Percentiles rank a stretch among this genome's conserved stretches.
These are phyloP conservation scores for Colletotrichum zoysiae DNA, from an alignment of 2,329 filamentous ascomycete species.

Conservation along the genomic window DNA sequence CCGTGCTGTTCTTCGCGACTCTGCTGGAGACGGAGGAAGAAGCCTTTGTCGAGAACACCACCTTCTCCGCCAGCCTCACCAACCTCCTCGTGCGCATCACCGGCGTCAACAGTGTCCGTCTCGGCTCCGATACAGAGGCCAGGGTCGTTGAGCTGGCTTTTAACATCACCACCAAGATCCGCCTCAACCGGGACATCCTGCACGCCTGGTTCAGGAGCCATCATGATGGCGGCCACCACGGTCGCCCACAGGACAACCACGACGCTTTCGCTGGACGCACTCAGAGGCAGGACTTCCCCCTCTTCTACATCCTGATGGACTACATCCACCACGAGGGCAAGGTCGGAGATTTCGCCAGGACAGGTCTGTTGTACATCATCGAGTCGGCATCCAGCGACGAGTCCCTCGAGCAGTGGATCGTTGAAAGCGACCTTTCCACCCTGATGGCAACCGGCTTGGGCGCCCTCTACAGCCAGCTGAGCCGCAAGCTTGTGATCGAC, in stretches of 20 bases:
- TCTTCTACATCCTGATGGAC: conserved; percentile 96
- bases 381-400: conserved; percentile 89
- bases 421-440: conserved; percentile 95
- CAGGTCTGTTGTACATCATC: conserved; percentile 94
- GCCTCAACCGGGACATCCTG: conserved; percentile 87
- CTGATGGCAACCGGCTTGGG: conserved; percentile 97
- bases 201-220: conserved; percentile 89
- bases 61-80: conserved; percentile 89
- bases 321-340: conserved; percentile 97
- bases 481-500: conserved; percentile 84
- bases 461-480: conserved; percentile 75
- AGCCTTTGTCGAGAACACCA: conserved; percentile 87
- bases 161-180: conserved; percentile 96
- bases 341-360: conserved; percentile 95
- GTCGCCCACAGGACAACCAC: conserved; percentile 69
- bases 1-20: conserved; percentile 88
- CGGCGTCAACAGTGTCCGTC: conserved; percentile 77
- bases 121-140: conserved; percentile 85
- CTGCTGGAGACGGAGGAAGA: conserved; percentile 97
- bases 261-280: conserved; percentile 87
- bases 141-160: conserved; percentile 94
- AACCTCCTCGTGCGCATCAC: conserved; percentile 86
- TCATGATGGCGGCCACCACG: conserved; percentile 51
- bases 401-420: conserved; percentile 92
- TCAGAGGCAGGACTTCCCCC: conserved; percentile 91